Evolutionary conservation across 306 rosid genomes (phyloP).

Genomic region (Vicia faba): DNA sequence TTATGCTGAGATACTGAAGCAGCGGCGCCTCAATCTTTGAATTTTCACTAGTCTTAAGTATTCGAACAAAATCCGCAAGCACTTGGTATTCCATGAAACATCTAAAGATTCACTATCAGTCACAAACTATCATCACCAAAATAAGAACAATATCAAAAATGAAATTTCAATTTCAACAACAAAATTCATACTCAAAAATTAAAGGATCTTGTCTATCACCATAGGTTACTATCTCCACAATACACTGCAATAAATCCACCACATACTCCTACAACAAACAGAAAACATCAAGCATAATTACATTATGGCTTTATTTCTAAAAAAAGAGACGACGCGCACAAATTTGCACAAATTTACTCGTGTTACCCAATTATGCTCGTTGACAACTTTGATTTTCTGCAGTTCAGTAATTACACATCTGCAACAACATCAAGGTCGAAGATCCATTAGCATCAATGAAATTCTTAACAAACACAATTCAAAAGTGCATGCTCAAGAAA

Average conservation of each 20-base stretch:
- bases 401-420: conserved; percentile 48
- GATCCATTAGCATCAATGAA: conserved; percentile 15
- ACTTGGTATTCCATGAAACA: conserved; percentile 91
- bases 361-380: conserved; percentile 45
- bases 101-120: conserved; percentile 50
- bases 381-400: conserved; percentile 44
- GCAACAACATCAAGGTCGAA: conserved; percentile 26
- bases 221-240: conserved; percentile 80
- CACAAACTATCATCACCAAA: conserved; percentile 25
- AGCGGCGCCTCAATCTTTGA: conserved; percentile 72
- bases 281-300: conserved; percentile 23
- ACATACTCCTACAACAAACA: conserved; percentile 61
- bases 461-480: not conserved
- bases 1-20: conserved; percentile 84
- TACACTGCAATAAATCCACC: conserved; percentile 72
- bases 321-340: not conserved
- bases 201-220: conserved; percentile 81
- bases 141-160: conserved; percentile 19
- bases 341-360: not conserved
- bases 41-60: conserved; percentile 61
- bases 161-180: conserved; percentile 25
- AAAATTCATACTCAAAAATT: conserved; percentile 71
- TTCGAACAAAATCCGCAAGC: conserved; percentile 71
- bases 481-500: not conserved
- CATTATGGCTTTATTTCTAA: not conserved